Conservation (phyloP, 306 rosid genomes). For the Lathyrus sativus region DNA sequence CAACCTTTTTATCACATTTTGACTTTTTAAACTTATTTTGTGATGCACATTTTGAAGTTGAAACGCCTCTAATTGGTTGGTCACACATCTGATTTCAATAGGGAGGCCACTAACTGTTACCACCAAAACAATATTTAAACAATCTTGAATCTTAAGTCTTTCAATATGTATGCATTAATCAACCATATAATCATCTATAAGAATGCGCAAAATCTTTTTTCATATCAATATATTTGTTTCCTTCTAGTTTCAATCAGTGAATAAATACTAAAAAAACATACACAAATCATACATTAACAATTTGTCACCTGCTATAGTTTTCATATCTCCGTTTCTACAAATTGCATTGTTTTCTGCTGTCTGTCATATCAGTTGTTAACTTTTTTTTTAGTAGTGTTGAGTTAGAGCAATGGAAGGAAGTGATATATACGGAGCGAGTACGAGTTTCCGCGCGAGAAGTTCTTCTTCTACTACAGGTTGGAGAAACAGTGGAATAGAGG, state of each 20-base stretch:
- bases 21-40: too few species aligned
- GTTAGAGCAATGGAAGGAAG: conserved; percentile 20
- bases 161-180: background rate
- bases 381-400: background rate
- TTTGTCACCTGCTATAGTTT: background rate
- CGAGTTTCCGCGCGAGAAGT: conserved; percentile 37
- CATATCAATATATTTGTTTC: background rate
- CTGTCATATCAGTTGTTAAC: background rate
- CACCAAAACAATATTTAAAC: background rate
- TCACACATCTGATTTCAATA: background rate
- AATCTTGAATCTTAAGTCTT: background rate
- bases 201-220: background rate
- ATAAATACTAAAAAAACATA: background rate
- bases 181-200: background rate
- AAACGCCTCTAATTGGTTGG: background rate
- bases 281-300: background rate
- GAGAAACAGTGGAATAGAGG: conserved; percentile 51
- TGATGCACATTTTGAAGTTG: too few species aligned
- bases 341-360: background rate
- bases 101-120: background rate
- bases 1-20: too few species aligned
- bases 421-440: conserved; percentile 42
- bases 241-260: background rate
- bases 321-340: background rate
- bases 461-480: conserved; percentile 39